Conservation (phyloP, 2,329 filamentous ascomycete species). For the Coniella lustricola region DNA sequence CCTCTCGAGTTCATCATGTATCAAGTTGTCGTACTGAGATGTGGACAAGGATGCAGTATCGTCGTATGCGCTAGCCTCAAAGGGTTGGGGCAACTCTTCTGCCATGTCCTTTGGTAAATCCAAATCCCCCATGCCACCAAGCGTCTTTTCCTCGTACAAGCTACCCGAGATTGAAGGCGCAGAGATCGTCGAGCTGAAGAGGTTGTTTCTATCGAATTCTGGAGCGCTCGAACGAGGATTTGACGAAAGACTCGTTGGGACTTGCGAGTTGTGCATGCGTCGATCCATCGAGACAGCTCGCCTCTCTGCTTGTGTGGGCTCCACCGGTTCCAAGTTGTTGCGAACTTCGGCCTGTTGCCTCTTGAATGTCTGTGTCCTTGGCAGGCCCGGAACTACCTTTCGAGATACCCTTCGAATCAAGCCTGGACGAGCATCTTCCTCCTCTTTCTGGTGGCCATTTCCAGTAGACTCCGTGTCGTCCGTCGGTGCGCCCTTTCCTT, state of each 20-base stretch:
- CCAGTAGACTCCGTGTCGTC: conserved; percentile 23
- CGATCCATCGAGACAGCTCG: conserved; percentile 63
- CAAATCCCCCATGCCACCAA: conserved; percentile 20
- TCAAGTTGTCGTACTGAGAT: conserved; percentile 52
- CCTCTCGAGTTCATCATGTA: conserved; percentile 76
- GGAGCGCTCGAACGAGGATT: conserved; percentile 43
- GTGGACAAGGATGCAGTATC: conserved; percentile 44
- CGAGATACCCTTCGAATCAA: conserved; percentile 39
- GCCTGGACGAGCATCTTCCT: conserved; percentile 27
- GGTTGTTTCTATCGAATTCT: conserved; percentile 31
- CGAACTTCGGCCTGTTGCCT: conserved; percentile 76
- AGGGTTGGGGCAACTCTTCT: conserved; percentile 16
- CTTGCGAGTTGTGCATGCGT: conserved; percentile 30
- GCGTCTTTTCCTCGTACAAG: conserved; percentile 27
- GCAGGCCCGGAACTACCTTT: conserved; percentile 70
- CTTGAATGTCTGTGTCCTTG: conserved; percentile 71
- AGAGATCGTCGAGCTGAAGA: conserved; percentile 21
- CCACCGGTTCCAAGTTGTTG: conserved; percentile 61
- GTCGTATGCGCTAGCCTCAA: conserved; percentile 27
- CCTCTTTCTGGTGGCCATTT: conserved; percentile 17
- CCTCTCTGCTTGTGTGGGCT: conserved; percentile 58
- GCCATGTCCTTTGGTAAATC: conserved; percentile 16
- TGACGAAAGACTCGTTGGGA: conserved; percentile 27
- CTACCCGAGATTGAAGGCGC: conserved; percentile 25
- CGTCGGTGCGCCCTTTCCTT: conserved; percentile 18